Conservation (phyloP, 805 yeast species). For the Saccharomycopsis microspora region DNA sequence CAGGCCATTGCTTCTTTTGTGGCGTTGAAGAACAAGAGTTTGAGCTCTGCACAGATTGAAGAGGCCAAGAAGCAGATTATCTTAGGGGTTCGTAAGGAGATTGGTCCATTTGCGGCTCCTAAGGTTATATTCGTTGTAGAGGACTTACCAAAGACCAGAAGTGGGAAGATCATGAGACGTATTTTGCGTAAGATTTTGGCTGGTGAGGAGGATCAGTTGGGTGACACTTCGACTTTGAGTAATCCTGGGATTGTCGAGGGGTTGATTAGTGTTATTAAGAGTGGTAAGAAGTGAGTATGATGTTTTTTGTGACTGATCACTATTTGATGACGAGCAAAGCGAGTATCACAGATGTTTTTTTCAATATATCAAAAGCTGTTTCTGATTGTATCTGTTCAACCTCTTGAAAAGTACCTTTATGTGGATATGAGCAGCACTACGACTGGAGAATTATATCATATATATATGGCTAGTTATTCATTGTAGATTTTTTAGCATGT, state of each 20-base stretch:
- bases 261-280: slow-evolving; percentile 38
- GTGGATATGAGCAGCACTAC: too few relatives aligned
- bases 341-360: too few relatives aligned
- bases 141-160: slow-evolving; percentile 78
- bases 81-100: slow-evolving; percentile 63
- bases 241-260: slow-evolving; percentile 67
- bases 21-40: slow-evolving; percentile 49
- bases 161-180: slow-evolving; percentile 83
- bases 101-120: slow-evolving; percentile 84
- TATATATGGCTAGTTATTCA: too few relatives aligned
- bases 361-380: too few relatives aligned
- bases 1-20: slow-evolving; percentile 81
- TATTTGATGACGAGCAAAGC: too few relatives aligned
- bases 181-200: slow-evolving; percentile 68
- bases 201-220: slow-evolving; percentile 69
- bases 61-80: slow-evolving; percentile 53
- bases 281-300: neutral
- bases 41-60: slow-evolving; percentile 30
- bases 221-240: slow-evolving; percentile 68
- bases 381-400: too few relatives aligned
- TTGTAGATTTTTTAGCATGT: too few relatives aligned
- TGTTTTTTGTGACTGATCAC: neutral
- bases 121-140: slow-evolving; percentile 59
- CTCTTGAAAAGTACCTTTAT: too few relatives aligned
- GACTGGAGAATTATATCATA: too few relatives aligned